Base-by-base conservation (phyloP, 1,284 basidiomycete species). In the Tilletia indica region DNA sequence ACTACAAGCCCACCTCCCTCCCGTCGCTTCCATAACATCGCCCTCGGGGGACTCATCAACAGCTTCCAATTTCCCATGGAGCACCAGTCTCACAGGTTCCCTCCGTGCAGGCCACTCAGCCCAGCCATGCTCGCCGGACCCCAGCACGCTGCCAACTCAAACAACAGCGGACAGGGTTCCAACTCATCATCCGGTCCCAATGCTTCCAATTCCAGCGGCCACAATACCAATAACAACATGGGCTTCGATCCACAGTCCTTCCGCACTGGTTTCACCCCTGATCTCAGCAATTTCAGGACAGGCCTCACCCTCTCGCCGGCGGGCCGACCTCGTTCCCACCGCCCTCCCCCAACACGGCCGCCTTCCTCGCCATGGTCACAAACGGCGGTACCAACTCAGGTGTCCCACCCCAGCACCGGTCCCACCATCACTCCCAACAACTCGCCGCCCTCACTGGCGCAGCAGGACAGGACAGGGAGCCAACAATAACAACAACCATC, bases 111-210 rank as follows among this genome's bases (percentile, higher is more conserved):
- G 95, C 4, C 95, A 0, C 89, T 97, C 51, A 93, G 92, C 6
- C 94, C 95, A 49, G 94, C 95, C 72, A 96, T 97, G 92, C 90
- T 97, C 72, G 90, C 92, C 45, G 94, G 92, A 16, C 94, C 94
- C 1, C 89, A 84, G 78, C 79, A 79, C 72, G 76, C 70, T 76
- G 76, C 80, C 80, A 68, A 58, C n/a, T 21, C 25, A 25, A 58
- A 21, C 56, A 11, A 34, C n/a, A 82, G 36, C 75, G 82, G 38
- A 56, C 42, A 45, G 42, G 42, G 42, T 1, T 14, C 58, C 64
- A 63, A 19, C 77, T 82, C 58, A 31, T 71, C 70, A 39, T 12
- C 56, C 6, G 21, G 25, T 11, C 21, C 21, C n/a, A 58, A 64
- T 68, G 68, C 36, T 69, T 61, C 47, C 36, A 38, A 14, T 42